Evolutionary conservation across 2,329 filamentous ascomycete species (phyloP), one percentile per base, ranked within the genome.

Genomic region (Dothidotthia symphoricarpi): DNA sequence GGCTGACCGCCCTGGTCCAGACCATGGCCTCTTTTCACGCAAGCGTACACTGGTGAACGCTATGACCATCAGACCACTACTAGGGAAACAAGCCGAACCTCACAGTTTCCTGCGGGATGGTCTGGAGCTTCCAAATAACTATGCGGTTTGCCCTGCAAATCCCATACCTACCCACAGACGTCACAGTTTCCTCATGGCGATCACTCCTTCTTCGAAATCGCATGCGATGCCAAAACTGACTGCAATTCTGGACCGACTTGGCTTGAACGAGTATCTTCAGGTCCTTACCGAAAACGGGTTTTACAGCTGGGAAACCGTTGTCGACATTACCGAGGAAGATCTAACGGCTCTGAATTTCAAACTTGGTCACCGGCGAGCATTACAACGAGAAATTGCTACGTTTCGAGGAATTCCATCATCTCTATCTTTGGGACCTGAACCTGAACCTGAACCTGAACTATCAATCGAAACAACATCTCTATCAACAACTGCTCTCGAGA

Each of bases 321-420:
- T 65, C 28, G 64, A 69, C 39, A 68, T 69, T 24, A 68, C 65
- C 15, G 67, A 69, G 31, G 59, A 67, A 12, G 66, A 69, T 36
- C 43, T 69, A 26, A 58, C 55, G 3, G 25, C 56, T 6, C 47
- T 69, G 17, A 51, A 59, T 28, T 67, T 69, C 55, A 69, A 69
- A 44, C 54, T 68, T 3, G 66, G 67, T 34, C 67, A 69, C 39
- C 59, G 67, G 6, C 57, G 67, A 27, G 44, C 54, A 11, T 46
- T 69, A 13, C 66, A 69, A 45, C 64, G 67, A 34, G 64, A 67
- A 33, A 69, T 69, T 31, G 65, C 66, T 3, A 63, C 62, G 3
- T 65, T 49, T 27, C 59, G 65, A 25, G 61, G 61, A 10, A 24
- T 65, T 13, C 59, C 60, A 1, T 38, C 48, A n/a, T 51, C 53